Conservation (phyloP, 225 moss, liverwort and hornwort species). For the Pleurozium schreberi region DNA sequence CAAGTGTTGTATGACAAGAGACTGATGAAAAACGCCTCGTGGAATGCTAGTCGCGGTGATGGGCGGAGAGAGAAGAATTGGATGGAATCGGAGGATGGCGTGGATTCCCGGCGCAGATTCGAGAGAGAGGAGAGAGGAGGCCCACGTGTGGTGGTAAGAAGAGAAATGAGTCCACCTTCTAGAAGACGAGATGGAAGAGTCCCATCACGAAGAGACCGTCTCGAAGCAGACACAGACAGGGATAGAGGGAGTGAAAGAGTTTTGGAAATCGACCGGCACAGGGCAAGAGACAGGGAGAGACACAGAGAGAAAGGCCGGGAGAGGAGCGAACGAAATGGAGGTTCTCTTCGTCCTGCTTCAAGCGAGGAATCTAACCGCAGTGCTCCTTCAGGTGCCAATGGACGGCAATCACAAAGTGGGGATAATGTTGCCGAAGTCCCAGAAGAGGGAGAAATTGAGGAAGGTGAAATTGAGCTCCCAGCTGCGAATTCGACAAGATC, state of each 20-base stretch:
- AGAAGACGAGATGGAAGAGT: conserved; percentile 32
- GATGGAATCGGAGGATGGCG: conserved; percentile 23
- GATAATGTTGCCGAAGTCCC: conserved; percentile 42
- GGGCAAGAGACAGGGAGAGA: conserved; percentile 21
- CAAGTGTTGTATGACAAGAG: conserved; percentile 43
- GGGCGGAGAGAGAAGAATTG: conserved; percentile 28
- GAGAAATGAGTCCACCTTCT: conserved; percentile 12
- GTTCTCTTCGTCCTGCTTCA: conserved; percentile 25
- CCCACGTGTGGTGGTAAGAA: conserved; percentile 11
- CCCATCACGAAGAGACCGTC: conserved; percentile 21
- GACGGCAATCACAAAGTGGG: conserved; percentile 6
- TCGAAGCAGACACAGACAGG: conserved; percentile 23
- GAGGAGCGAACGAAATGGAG: conserved; percentile 28
- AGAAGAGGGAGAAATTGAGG: conserved; percentile 98
- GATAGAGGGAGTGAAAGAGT: conserved; percentile 17
- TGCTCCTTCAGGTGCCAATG: conserved; percentile 14
- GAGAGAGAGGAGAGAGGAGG: conserved; percentile 36
- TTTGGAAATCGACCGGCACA: conserved; percentile 14
- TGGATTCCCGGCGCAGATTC: conserved; percentile 28
- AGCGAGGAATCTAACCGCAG: conserved; percentile 36
- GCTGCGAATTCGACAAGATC: conserved; percentile 17
- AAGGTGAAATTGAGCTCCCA: conserved; percentile 92
- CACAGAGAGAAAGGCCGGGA: conserved; percentile 24
- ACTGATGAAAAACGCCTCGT: conserved; percentile 35
- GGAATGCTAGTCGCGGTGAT: conserved; percentile 47